Evolutionary conservation across 352 stramenopile species (phyloP), one percentile per base, ranked within the genome.

Genomic region (Blastocystis sp.): DNA sequence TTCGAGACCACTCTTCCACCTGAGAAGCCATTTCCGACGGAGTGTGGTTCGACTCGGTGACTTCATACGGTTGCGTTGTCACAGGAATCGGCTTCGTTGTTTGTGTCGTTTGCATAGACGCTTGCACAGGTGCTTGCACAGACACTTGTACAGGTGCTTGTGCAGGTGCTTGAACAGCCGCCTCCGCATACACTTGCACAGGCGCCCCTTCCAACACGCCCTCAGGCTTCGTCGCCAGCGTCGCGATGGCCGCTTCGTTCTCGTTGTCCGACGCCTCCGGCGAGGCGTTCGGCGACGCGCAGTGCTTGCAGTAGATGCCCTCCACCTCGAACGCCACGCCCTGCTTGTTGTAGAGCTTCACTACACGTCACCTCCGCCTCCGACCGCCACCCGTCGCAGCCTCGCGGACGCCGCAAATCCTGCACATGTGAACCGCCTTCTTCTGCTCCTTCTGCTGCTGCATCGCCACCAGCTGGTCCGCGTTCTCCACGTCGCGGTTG

Each of bases 301-400:
- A 80, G 21, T 80, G 37, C 41, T 80, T 80, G 55, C 69, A 80
- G 33, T 65, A 80, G 4, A 80, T 10, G 29, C 45, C 45, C 33
- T 80, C 69, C 35, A 80, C 39, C 13, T 31, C 37, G 13, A 61
- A 37, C 12, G 69, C 41, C 45, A 39, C 62, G 55, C 69, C 69
- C 55, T 80, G 55, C 69, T 80, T 80, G 41, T 29, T 80, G n/a
- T 80, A 80, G 10, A 80, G 3, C 12, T 37, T 80, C 13, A 80
- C 69, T 60, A 78, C 37, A 78, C 39, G 51, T 59, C 26, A 45
- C 26, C 24, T 55, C 9, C 6, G 1, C 33, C 0, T 29, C 29
- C 16, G 21, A 51, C 26, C 2, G 26, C 29, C 41, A 78, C 67
- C 67, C 29, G n/a, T 13, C 41, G 55, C 69, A 37, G 69, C 39